These are phyloP conservation scores for Symbiodinium natans DNA, from an alignment of 73 alveolate species.

Conservation along the genomic window DNA sequence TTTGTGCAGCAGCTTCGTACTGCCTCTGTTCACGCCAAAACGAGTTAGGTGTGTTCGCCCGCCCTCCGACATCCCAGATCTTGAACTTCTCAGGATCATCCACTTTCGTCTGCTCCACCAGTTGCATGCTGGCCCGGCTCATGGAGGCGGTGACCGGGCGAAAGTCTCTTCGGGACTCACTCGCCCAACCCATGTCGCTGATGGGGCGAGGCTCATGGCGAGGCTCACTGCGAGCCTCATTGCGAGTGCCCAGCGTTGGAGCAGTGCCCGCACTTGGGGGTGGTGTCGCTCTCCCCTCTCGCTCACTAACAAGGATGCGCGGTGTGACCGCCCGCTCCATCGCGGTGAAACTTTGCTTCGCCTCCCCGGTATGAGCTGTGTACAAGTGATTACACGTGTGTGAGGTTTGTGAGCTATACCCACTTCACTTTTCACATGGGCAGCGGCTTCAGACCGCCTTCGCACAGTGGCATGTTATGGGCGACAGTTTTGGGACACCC, in stretches of 20 bases:
- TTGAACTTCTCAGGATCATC: conserved; percentile 42
- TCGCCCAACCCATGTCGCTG: too few species aligned
- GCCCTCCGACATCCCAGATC: conserved; percentile 68
- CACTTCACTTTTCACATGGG: too few species aligned
- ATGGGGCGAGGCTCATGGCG: neutral
- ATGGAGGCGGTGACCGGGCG: neutral
- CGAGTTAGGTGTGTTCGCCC: conserved; percentile 62
- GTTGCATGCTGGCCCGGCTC: neutral
- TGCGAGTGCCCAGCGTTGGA: neutral
- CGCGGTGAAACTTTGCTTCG: too few species aligned
- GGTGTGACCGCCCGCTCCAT: neutral
- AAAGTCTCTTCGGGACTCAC: neutral
- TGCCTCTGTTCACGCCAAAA: neutral
- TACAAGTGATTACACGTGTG: too few species aligned
- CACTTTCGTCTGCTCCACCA: conserved; percentile 43
- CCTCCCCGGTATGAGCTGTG: too few species aligned
- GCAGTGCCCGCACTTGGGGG: neutral
- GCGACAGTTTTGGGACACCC: too few species aligned
- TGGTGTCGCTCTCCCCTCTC: neutral
- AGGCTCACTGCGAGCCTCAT: neutral
- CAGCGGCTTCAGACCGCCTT: too few species aligned
- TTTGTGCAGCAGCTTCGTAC: neutral
- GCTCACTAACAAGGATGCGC: neutral
- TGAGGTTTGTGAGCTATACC: too few species aligned
- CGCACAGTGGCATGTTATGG: too few species aligned